phyloP scores from a whole-genome alignment of 164 flowering plant genomes.

The Akebia trifoliata region DNA sequence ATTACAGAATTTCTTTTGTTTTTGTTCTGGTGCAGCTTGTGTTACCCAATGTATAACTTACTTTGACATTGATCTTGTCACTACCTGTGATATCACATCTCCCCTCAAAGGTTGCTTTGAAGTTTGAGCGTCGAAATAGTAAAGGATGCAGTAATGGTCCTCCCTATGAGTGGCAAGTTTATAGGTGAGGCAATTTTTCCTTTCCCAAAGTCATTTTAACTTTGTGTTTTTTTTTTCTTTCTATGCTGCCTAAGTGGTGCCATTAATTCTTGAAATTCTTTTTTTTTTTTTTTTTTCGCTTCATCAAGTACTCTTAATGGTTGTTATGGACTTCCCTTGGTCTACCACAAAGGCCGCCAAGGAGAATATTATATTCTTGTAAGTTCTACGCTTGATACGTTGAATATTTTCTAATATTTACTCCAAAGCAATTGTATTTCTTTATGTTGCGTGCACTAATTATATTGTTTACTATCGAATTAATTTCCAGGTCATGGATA shows the following conservation, averaged over 20 bases:
- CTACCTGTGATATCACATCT: background rate
- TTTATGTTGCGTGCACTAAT: background rate
- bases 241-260: slow-evolving; percentile 6
- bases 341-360: slow-evolving; percentile 51
- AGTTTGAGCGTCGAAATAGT: slow-evolving; percentile 47
- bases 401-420: background rate
- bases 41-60: no score
- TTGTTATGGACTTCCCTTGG: slow-evolving; percentile 49
- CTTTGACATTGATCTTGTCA: background rate
- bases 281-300: background rate
- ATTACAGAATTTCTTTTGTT: background rate
- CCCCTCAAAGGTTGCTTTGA: slow-evolving; percentile 45
- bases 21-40: background rate
- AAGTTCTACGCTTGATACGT: slow-evolving; percentile 10
- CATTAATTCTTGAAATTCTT: background rate
- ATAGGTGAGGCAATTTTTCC: slow-evolving; percentile 26
- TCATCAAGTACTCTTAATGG: slow-evolving; percentile 42
- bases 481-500: slow-evolving; percentile 47
- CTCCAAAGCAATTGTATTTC: background rate
- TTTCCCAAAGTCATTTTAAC: background rate
- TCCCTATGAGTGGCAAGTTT: slow-evolving; percentile 64
- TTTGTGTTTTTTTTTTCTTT: background rate
- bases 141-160: slow-evolving; percentile 56
- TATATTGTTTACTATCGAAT: background rate
- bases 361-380: slow-evolving; percentile 56